Base-by-base conservation (phyloP, 2,329 filamentous ascomycete species). In the Chaetomium globosum region DNA sequence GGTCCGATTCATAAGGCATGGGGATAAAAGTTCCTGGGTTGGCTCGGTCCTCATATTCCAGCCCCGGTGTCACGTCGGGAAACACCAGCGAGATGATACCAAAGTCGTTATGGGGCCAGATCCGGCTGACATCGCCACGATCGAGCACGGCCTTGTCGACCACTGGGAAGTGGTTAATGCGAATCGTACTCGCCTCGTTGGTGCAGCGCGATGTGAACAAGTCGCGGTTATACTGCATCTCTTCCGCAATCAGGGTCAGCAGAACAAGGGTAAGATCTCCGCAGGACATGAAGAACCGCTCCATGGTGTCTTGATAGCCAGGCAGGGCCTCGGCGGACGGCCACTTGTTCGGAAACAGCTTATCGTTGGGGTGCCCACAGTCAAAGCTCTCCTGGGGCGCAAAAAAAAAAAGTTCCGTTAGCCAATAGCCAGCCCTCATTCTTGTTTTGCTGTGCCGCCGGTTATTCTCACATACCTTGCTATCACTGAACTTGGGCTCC, bases 31-130 rank as follows among this genome's bases (percentile, higher is more conserved):
- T 56, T 2, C 53, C 53, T 7, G 53, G 30, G 19, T 19, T 21
- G 30, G 36, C 23, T 9, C 53, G n/a, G 53, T 56, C 53, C 53
- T 56, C 53, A 9, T 21, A 19, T 21, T 56, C 53, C 4, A 56
- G 53, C 19, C 53, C 53, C 13, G 19, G 19, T 13, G 23, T 21
- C 53, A 21, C 53, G 53, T 19, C n/a, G 31, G 53, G n/a, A 10
- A 56, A 56, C 30, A 56, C 8, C 30, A 56, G 53, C 19, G 53
- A 21, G 53, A 56, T 56, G 53, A 56, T 21, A n/a, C 53, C 53
- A 2, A 56, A 21, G 31, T 56, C 53, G 53, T 21, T 21, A 12
- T 56, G 53, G 12, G 53, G 53, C 53, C 53, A 56, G 53, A 56
- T 56, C 19, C 53, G 53, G 8, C 19, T 21, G 53, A 56, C 53